Evolutionary conservation across 768 basidiomycete genomes (phyloP).

Genomic region (Hygrocybe coccinea): DNA sequence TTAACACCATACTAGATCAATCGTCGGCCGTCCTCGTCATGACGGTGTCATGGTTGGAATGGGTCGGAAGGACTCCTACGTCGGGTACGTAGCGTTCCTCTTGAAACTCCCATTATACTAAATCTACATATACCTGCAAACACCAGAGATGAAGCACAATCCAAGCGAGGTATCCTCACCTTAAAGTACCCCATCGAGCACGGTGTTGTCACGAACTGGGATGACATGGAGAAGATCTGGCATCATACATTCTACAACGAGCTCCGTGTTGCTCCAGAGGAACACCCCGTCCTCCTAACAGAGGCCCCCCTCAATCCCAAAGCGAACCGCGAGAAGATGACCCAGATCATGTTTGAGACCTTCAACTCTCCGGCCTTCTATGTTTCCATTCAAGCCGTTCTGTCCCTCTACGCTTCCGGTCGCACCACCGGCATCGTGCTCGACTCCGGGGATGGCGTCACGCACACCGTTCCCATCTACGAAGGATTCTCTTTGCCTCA

Average conservation of each 20-base stretch:
- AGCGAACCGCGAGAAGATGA: slow-evolving; percentile 91
- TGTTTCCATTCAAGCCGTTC: slow-evolving; percentile 86
- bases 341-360: slow-evolving; percentile 95
- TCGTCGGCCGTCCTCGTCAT: slow-evolving; percentile 92
- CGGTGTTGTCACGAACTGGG: slow-evolving; percentile 97
- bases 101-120: slow-evolving; percentile 4
- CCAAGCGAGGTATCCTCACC: slow-evolving; percentile 91
- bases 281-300: slow-evolving; percentile 87
- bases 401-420: slow-evolving; percentile 89
- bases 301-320: slow-evolving; percentile 93
- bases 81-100: slow-evolving; percentile 54
- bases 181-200: slow-evolving; percentile 93
- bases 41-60: slow-evolving; percentile 96
- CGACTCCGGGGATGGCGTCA: slow-evolving; percentile 95
- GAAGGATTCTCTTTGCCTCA: slow-evolving; percentile 91
- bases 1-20: slow-evolving; percentile 51
- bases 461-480: slow-evolving; percentile 95
- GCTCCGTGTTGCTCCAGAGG: slow-evolving; percentile 87
- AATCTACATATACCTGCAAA: slow-evolving; percentile 11
- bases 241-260: slow-evolving; percentile 98
- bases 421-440: slow-evolving; percentile 93
- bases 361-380: slow-evolving; percentile 93
- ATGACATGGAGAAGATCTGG: slow-evolving; percentile 99
- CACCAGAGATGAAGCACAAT: slow-evolving; percentile 80
- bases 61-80: slow-evolving; percentile 95